phyloP scores from a whole-genome alignment of 164 flowering plant species.

The Sedum album region DNA sequence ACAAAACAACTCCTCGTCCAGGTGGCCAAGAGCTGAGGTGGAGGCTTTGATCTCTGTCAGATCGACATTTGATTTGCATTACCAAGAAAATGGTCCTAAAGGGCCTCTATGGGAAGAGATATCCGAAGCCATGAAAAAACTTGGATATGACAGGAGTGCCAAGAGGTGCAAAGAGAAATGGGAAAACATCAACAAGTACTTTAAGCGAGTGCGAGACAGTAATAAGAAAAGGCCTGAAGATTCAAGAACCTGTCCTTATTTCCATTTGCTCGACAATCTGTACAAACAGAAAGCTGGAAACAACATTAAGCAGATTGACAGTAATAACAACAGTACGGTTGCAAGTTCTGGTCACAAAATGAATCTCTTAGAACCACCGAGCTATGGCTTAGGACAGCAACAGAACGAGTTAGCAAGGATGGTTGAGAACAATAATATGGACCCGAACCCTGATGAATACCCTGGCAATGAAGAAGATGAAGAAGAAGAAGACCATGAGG shows the following conservation, averaged over 20 bases:
- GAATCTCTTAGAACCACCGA: background rate
- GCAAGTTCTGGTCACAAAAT: background rate
- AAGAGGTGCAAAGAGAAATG: constrained; percentile 70
- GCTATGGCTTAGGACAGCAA: background rate
- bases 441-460: constrained; percentile 6
- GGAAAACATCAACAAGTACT: constrained; percentile 77
- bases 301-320: background rate
- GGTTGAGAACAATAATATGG: constrained; percentile 6
- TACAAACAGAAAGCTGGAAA: constrained; percentile 24
- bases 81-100: constrained; percentile 43
- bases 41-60: constrained; percentile 46
- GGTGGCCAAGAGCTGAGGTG: constrained; percentile 71
- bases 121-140: constrained; percentile 38
- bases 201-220: constrained; percentile 52
- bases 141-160: constrained; percentile 46
- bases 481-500: constrained; percentile 15
- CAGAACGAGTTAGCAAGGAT: constrained; percentile 9
- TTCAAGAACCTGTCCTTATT: constrained; percentile 62
- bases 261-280: constrained; percentile 50
- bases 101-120: constrained; percentile 67
- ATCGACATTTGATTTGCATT: constrained; percentile 23
- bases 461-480: constrained; percentile 12
- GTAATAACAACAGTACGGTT: background rate
- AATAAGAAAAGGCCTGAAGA: constrained; percentile 47
- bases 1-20: constrained; percentile 18